Evolutionary conservation across 2,329 filamentous ascomycete genomes (phyloP), one percentile per base, ranked within the genome.

Genomic region (Talaromyces pinophilus): DNA sequence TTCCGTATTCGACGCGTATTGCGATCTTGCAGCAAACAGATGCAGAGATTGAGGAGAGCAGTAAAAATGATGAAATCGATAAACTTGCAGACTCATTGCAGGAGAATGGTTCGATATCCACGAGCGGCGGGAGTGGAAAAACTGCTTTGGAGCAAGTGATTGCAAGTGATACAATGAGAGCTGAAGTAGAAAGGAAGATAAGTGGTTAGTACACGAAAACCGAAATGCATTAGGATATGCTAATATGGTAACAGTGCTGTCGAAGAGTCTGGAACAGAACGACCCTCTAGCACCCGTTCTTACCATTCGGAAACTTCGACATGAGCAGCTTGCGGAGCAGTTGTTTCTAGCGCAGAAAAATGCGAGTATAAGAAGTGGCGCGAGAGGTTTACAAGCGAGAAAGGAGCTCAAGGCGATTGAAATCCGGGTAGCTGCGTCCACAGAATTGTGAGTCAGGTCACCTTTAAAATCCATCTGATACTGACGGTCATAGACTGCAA

Each of bases 301-400:
- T 17, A 86, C 88, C 0, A 80, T 90, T 42, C 85, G 91, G 22
- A 82, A 82, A 61, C 77, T 93, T 30, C 85, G 84, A 30, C 85
- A 91, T 71, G 84, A 88, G 68, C 83, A 87, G 25, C 80, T 90
- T 44, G 83, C 86, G 69, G 84, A 85, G 71, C 84, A 86, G 6
- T 80, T 93, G 2, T 91, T 90, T 65, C 84, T 88, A 22, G 84
- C 88, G 0, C 88, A 92, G 72, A 91, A 93, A 70, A 88, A 92
- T 73, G 91, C 92, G 7, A 83, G 87, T 50, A 79, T 92, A 48
- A 83, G 91, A 62, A 94, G 91, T 72, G 92, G 92, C 40, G 86
- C 90, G 1, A 81, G 92, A 50, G 92, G 92, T 0, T 80, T 90
- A 83, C 85, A 90, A 67, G 92, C 92, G 0, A 83, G 92, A n/a